Conservation (phyloP, 495 filamentous ascomycete species). For the Alectoria sarmentosa region DNA sequence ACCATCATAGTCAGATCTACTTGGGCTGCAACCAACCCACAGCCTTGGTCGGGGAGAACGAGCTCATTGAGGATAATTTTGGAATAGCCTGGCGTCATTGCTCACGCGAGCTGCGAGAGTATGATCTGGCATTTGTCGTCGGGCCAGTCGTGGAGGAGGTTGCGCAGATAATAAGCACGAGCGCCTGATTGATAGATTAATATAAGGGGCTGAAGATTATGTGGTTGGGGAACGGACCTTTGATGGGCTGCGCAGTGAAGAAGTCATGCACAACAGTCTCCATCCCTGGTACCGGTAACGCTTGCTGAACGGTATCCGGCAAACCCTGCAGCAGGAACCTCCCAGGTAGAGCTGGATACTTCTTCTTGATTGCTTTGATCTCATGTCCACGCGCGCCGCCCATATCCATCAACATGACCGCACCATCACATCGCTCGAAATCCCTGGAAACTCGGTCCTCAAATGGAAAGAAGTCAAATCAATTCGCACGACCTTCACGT, state of each 20-base stretch:
- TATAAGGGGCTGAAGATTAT: neutral
- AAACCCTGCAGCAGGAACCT: conserved; percentile 43
- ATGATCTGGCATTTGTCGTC: conserved; percentile 35
- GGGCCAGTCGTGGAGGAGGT: conserved; percentile 41
- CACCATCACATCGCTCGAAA: conserved; percentile 30
- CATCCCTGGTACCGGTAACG: conserved; percentile 44
- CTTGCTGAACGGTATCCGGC: conserved; percentile 35
- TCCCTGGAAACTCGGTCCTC: conserved; percentile 6
- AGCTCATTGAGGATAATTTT: conserved; percentile 43
- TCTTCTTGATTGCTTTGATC: conserved; percentile 33
- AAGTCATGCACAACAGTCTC: conserved; percentile 43
- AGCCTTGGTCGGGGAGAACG: conserved; percentile 32
- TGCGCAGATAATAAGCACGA: conserved; percentile 40
- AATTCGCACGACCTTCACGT: conserved; percentile 2
- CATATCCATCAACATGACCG: conserved; percentile 46
- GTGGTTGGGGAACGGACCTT: conserved; percentile 1
- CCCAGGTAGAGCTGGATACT: conserved; percentile 23
- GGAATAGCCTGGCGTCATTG: conserved; percentile 38
- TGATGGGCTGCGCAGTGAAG: conserved; percentile 37
- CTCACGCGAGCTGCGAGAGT: conserved; percentile 30
- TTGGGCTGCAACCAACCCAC: conserved; percentile 14
- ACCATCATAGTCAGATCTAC: conserved; percentile 39
- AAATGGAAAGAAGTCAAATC: conserved; percentile 12
- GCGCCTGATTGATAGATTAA: conserved; percentile 28
- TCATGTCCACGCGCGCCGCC: conserved; percentile 51